A percentile compares a stretch with the other conserved stretches of the same genome.
These are phyloP conservation scores for Salix arbutifolia DNA, from an alignment of 345 rosid genomes.

Conservation along the genomic window DNA sequence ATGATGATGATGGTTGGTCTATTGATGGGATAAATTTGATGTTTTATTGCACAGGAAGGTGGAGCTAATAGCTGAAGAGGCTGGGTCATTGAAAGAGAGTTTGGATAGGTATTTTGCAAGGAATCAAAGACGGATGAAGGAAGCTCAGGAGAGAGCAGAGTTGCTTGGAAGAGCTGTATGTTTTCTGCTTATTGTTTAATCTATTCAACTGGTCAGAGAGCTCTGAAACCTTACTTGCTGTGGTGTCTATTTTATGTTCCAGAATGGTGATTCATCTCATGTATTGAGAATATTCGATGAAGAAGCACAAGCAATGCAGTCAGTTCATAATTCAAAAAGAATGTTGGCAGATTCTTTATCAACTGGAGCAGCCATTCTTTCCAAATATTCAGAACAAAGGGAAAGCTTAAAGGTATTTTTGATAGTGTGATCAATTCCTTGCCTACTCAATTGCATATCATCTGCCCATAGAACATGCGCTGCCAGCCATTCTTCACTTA, in stretches of 20 bases:
- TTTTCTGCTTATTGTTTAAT: neutral
- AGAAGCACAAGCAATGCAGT: slow-evolving; percentile 85
- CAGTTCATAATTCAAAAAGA: slow-evolving; percentile 73
- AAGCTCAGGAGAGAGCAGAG: slow-evolving; percentile 84
- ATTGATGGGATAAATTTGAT: neutral
- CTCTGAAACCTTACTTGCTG: neutral
- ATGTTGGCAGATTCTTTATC: slow-evolving; percentile 79
- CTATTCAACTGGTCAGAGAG: neutral
- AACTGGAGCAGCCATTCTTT: slow-evolving; percentile 74
- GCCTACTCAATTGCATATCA: neutral
- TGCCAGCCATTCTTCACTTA: neutral
- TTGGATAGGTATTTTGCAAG: slow-evolving; percentile 59
- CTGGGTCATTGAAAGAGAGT: slow-evolving; percentile 71
- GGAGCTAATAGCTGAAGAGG: slow-evolving; percentile 87
- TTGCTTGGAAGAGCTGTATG: slow-evolving; percentile 74
- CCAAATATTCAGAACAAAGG: slow-evolving; percentile 85
- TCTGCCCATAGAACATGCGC: neutral
- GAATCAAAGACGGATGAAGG: slow-evolving; percentile 63
- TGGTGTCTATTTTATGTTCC: slow-evolving; percentile 12
- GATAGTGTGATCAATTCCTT: neutral
- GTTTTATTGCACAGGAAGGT: slow-evolving; percentile 48
- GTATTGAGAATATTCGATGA: slow-evolving; percentile 83
- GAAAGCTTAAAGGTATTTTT: slow-evolving; percentile 76
- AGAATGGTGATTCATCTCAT: slow-evolving; percentile 81
- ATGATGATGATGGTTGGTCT: neutral